phyloP scores from a whole-genome alignment of 345 rosid genomes.

The Citrus hindsii region DNA sequence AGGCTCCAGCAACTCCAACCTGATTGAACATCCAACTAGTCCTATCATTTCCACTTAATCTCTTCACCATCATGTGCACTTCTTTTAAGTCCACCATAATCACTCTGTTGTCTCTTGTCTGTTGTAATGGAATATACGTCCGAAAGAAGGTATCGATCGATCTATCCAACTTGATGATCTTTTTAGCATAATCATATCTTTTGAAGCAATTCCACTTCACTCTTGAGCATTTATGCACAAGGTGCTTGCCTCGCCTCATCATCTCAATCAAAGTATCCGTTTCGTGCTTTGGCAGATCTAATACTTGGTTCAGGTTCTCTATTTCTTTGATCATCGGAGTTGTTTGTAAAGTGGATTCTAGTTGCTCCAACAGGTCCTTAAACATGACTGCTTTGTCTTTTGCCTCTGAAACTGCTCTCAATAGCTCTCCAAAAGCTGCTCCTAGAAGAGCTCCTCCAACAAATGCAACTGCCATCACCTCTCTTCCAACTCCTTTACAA shows the following conservation, averaged over 20 bases:
- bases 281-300: constrained; percentile 15
- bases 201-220: background rate
- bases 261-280: background rate
- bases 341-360: constrained; percentile 19
- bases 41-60: constrained; percentile 3
- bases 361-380: constrained; percentile 13
- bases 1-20: constrained; percentile 4
- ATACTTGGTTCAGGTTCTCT: constrained; percentile 1
- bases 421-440: constrained; percentile 17
- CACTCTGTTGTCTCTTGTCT: constrained; percentile 18
- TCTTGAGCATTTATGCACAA: constrained; percentile 12
- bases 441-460: constrained; percentile 21
- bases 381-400: constrained; percentile 2
- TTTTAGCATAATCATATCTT: background rate
- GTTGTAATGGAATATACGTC: constrained; percentile 16
- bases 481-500: background rate
- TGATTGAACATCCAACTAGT: background rate
- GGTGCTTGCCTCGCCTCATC: constrained; percentile 8
- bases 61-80: background rate
- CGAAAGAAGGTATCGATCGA: constrained; percentile 12
- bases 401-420: constrained; percentile 10
- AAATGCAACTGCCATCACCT: background rate
- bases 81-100: background rate
- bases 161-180: constrained; percentile 22
- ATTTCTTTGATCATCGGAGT: constrained; percentile 2